Evolutionary conservation across 192 early-diverging fungal genomes (phyloP).

Genomic region (Backusella sp.): DNA sequence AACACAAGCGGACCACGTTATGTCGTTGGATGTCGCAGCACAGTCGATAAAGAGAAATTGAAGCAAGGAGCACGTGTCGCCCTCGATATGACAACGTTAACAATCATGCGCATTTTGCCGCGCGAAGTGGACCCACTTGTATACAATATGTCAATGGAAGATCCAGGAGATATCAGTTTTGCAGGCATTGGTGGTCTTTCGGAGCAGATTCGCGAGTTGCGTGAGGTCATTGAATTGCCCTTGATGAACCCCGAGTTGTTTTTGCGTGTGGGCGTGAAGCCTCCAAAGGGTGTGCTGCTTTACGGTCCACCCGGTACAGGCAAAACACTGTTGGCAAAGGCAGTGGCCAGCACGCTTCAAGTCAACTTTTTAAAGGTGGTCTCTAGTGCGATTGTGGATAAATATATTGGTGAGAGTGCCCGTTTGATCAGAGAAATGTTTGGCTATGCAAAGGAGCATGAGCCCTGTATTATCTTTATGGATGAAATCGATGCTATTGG

Average conservation of each 20-base stretch:
- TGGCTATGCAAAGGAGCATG: conserved; percentile 96
- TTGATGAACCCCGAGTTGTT: conserved; percentile 99
- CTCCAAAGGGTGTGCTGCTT: conserved; percentile 96
- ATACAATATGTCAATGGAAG: conserved; percentile 99
- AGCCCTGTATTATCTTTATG: conserved; percentile 99
- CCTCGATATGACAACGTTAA: conserved; percentile 99
- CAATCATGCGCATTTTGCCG: conserved; percentile 99
- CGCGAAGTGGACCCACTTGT: conserved; percentile 98
- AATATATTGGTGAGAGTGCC: conserved; percentile 99
- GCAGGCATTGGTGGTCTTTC: conserved; percentile 94
- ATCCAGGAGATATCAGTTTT: conserved; percentile 94
- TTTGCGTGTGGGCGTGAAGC: conserved; percentile 95
- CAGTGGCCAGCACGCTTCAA: conserved; percentile 95
- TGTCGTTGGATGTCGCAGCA: conserved; percentile 95
- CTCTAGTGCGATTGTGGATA: conserved; percentile 98
- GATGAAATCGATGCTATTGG: conserved; percentile 99
- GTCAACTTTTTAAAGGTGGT: conserved; percentile 99
- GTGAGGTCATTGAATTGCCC: conserved; percentile 99
- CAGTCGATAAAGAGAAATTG: conserved; percentile 92
- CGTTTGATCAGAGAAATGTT: conserved; percentile 99
- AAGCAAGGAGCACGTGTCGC: conserved; percentile 98
- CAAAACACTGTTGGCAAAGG: conserved; percentile 95
- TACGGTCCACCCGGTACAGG: conserved; percentile 98
- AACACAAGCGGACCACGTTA: conserved; percentile 95
- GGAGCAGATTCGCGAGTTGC: conserved; percentile 96